Percentiles rank a stretch among this genome's conserved stretches.
These are phyloP conservation scores for Zygosaccharomyces rouxii DNA, from an alignment of 805 yeast species.

Conservation along the genomic window DNA sequence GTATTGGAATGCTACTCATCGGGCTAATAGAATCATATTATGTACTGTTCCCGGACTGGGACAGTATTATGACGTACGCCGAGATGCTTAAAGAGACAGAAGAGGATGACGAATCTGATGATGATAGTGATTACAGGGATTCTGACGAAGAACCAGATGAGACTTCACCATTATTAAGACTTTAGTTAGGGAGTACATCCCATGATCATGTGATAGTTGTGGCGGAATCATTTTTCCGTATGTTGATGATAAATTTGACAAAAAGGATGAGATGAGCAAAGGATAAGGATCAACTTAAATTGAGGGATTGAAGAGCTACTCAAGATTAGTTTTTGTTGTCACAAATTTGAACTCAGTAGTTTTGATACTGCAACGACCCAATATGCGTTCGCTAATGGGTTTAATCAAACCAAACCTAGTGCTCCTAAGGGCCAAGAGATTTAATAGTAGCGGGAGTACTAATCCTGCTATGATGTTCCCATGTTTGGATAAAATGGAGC, in stretches of 20 bases:
- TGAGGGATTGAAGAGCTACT: not conserved
- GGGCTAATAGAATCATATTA: slow-evolving; percentile 47
- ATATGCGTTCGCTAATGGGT: not conserved
- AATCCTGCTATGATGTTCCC: slow-evolving; percentile 76
- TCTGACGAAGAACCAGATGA: slow-evolving; percentile 24
- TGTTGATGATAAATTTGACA: not conserved
- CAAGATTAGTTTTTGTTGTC: not conserved
- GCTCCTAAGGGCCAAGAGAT: slow-evolving; percentile 11
- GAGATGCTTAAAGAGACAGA: slow-evolving; percentile 36
- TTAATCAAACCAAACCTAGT: slow-evolving; percentile 6
- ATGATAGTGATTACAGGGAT: slow-evolving; percentile 27
- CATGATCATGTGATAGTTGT: not conserved
- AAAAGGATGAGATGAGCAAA: not conserved
- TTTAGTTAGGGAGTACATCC: not conserved
- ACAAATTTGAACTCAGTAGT: not conserved
- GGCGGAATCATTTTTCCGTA: not conserved
- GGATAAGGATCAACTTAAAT: not conserved
- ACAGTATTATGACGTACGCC: slow-evolving; percentile 44
- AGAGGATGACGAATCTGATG: slow-evolving; percentile 28
- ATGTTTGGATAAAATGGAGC: slow-evolving; percentile 74
- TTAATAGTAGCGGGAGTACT: slow-evolving; percentile 26
- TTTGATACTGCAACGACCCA: not conserved
- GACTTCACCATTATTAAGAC: slow-evolving; percentile 15
- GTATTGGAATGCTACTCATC: slow-evolving; percentile 50
- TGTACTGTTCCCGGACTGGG: slow-evolving; percentile 52